Base-by-base conservation (phyloP, 371 early-diverging fungal species). In the Apophysomyces ossiformis region DNA sequence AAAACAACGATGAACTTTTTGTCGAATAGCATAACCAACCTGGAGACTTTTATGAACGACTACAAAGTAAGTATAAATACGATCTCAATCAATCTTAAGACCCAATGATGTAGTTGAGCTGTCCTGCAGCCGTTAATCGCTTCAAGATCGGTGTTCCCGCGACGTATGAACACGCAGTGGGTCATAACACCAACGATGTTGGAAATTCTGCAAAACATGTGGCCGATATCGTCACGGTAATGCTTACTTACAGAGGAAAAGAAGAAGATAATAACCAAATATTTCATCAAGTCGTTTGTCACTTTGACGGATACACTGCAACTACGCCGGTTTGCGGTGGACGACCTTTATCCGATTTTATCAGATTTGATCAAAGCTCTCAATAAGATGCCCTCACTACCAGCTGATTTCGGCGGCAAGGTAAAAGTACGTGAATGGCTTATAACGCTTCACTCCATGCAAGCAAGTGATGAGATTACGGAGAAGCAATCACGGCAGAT, bases 231-330 rank as follows among this genome's bases (percentile, higher is more conserved):
- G 94, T 95, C 0, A 87, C 87, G 75, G 89, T 90, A 82, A 50
- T 16, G 21, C 7, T 21, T n/a, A 9, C 9, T 1, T 50, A 21
- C n/a, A 7, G 9, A 57, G 60, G 16, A 3, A 35, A 59, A 15
- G n/a, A 37, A 26, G 57, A 39, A 45, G 37, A n/a, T 47, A 47
- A 37, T 12, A 58, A 13, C 4, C 41, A 37, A 50, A 37, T 39
- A 4, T 54, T 1, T 32, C 4, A 12, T 8, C 16, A 21, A 90
- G 88, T 85, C 83, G 68, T 98, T 96, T 72, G 96, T 97, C 69
- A 98, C 97, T 1, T 77, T 93, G 11, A 92, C 95, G 93, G 98
- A 98, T 75, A 85, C 91, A 21, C 84, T 97, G 37, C 94, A 91
- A 65, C 73, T 98, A 64, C 90, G 92, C 58, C 86, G 93, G 78